These are phyloP conservation scores for Heliamphora exappendiculata DNA, from an alignment of 148 eudicot genomes.

Conservation along the genomic window DNA sequence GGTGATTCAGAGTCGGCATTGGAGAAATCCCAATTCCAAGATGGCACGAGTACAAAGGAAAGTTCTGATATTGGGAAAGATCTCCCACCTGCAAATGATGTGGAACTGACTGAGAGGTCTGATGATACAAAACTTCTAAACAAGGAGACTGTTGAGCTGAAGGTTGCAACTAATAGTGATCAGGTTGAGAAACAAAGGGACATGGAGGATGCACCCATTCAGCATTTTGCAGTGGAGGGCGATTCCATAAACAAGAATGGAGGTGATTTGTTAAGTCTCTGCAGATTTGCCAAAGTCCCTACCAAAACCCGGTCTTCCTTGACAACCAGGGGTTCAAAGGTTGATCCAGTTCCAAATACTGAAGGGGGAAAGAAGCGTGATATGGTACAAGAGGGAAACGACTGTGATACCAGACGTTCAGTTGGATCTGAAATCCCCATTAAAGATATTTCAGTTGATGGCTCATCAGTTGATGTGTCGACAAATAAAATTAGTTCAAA, in stretches of 20 bases:
- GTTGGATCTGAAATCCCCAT: constrained; percentile 20
- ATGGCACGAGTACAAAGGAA: constrained; percentile 12
- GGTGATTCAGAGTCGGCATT: constrained; percentile 25
- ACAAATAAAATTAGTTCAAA: constrained; percentile 26
- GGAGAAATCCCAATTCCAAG: constrained; percentile 19
- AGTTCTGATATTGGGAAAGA: constrained; percentile 17
- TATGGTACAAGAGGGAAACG: constrained; percentile 20
- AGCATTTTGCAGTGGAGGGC: constrained; percentile 25
- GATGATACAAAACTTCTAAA: constrained; percentile 15
- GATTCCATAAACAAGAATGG: constrained; percentile 21
- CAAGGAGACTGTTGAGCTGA: constrained; percentile 20
- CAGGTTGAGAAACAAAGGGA: constrained; percentile 25
- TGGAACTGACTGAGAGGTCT: constrained; percentile 20
- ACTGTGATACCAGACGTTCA: constrained; percentile 14
- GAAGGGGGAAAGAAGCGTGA: constrained; percentile 26
- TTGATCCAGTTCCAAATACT: constrained; percentile 22
- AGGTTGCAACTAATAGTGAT: constrained; percentile 15
- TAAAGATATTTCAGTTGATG: constrained; percentile 25
- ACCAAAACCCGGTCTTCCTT: constrained; percentile 48
- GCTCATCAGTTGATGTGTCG: constrained; percentile 26
- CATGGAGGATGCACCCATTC: constrained; percentile 20
- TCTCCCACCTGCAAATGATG: constrained; percentile 17
- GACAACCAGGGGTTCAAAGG: constrained; percentile 21
- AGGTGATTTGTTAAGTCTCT: constrained; percentile 27
- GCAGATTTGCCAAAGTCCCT: constrained; percentile 38